phyloP scores from a whole-genome alignment of 202 grass and related monocot genomes.

The Brachypodium distachyon region DNA sequence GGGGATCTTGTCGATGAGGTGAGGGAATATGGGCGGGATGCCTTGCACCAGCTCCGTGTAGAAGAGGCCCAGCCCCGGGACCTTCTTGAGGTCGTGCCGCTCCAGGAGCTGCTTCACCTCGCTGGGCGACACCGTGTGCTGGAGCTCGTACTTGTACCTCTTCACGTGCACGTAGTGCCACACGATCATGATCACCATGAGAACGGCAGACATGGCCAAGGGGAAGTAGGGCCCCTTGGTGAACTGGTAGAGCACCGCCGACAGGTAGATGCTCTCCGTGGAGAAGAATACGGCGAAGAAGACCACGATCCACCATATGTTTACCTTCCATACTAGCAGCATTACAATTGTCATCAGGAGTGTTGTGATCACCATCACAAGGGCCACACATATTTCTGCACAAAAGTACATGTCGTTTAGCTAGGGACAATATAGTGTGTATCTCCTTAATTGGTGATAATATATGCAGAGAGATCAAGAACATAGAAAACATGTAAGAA shows the following conservation, averaged over 20 bases:
- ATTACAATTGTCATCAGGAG: constrained; percentile 44
- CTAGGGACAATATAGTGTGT: no score
- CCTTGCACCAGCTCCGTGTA: constrained; percentile 60
- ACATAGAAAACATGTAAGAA: no score
- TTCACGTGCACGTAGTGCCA: constrained; percentile 61
- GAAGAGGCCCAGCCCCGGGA: constrained; percentile 39
- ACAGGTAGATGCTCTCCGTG: constrained; percentile 36
- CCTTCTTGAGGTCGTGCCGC: constrained; percentile 9
- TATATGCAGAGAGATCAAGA: no score
- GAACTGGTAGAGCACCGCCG: constrained; percentile 40
- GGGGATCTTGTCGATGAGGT: constrained; percentile 51
- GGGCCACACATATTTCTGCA: constrained; percentile 41
- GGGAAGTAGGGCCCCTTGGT: constrained; percentile 32
- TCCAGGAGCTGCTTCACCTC: constrained; percentile 15
- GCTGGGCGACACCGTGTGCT: constrained; percentile 20
- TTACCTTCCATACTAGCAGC: constrained; percentile 45
- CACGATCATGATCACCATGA: constrained; percentile 43
- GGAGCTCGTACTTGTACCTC: constrained; percentile 41
- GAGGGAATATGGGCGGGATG: constrained; percentile 49
- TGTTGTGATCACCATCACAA: constrained; percentile 55
- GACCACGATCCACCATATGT: constrained; percentile 23
- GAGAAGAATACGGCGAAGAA: constrained; percentile 35
- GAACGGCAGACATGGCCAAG: constrained; percentile 19
- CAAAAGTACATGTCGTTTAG: not conserved
- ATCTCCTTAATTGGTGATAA: no score